A percentile compares a stretch with the other conserved stretches of the same genome.
These are phyloP conservation scores for Botrytis byssoidea DNA, from an alignment of 2,329 filamentous ascomycete genomes.

Conservation along the genomic window DNA sequence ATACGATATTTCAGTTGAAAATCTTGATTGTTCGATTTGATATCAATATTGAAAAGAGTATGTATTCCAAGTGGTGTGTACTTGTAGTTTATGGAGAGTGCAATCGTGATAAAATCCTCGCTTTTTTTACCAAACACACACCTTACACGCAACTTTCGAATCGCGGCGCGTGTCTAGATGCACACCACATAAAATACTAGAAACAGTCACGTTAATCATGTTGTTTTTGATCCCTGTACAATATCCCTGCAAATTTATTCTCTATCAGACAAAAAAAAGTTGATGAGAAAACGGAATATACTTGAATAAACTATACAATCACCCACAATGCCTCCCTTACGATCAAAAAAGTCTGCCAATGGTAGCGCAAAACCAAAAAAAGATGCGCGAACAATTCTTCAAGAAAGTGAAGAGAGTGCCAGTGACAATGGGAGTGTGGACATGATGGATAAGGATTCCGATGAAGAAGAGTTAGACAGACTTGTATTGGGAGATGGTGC, in stretches of 20 bases:
- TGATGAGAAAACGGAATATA: slow-evolving; percentile 10
- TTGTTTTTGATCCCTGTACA: background rate
- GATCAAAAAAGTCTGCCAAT: slow-evolving; percentile 33
- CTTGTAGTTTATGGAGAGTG: background rate
- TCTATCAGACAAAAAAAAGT: slow-evolving; percentile 14
- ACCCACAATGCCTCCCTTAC: slow-evolving; percentile 36
- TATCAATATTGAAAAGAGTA: background rate
- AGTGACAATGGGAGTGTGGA: slow-evolving; percentile 38
- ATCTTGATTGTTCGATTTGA: background rate
- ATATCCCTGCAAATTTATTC: slow-evolving; percentile 11
- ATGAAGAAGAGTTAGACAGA: slow-evolving; percentile 82
- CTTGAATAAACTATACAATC: background rate
- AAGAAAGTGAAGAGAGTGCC: slow-evolving; percentile 24
- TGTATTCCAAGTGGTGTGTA: background rate
- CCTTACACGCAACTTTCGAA: background rate
- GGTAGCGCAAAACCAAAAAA: slow-evolving; percentile 24
- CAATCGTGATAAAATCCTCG: background rate
- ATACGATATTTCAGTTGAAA: background rate
- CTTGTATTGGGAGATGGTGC: slow-evolving; percentile 83
- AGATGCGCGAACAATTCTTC: slow-evolving; percentile 17
- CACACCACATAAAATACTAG: background rate
- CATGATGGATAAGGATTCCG: slow-evolving; percentile 68
- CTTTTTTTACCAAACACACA: background rate
- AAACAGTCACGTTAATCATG: too few species aligned
- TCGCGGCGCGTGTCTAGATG: rapidly evolving